Percentiles rank a stretch among this genome's conserved stretches.
phyloP scores from a whole-genome alignment of 2,329 filamentous ascomycete species.

The Fusarium udum region DNA sequence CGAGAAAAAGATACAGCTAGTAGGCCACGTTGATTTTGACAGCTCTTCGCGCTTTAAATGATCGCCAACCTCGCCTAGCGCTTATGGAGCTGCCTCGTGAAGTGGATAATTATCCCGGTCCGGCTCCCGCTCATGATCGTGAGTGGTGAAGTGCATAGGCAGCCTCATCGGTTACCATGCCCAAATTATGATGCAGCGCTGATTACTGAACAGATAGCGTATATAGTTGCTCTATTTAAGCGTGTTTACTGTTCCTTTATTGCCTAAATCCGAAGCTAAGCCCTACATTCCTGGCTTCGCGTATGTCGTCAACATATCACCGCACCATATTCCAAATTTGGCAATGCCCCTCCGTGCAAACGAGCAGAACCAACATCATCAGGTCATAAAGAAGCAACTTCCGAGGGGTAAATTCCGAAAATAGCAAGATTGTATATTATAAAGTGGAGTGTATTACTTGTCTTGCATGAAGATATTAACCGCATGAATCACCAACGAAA shows the following conservation, averaged over 20 bases:
- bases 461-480: background rate
- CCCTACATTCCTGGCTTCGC: background rate
- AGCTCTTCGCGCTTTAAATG: background rate
- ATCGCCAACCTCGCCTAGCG: background rate
- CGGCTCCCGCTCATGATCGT: background rate
- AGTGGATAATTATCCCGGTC: background rate
- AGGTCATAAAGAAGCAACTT: background rate
- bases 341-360: background rate
- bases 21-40: background rate
- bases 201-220: background rate
- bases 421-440: background rate
- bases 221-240: background rate
- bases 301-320: background rate
- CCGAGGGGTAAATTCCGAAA: background rate
- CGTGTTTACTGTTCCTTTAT: background rate
- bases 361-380: background rate
- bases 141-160: background rate
- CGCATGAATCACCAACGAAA: background rate
- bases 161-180: background rate
- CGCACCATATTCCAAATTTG: background rate
- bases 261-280: background rate
- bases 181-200: background rate
- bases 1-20: accelerated
- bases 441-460: background rate
- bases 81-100: background rate